Percentiles rank a stretch among this genome's conserved stretches.
Evolutionary conservation across 2,329 filamentous ascomycete genomes (phyloP).

Genomic region (Emericellopsis cladophorae): DNA sequence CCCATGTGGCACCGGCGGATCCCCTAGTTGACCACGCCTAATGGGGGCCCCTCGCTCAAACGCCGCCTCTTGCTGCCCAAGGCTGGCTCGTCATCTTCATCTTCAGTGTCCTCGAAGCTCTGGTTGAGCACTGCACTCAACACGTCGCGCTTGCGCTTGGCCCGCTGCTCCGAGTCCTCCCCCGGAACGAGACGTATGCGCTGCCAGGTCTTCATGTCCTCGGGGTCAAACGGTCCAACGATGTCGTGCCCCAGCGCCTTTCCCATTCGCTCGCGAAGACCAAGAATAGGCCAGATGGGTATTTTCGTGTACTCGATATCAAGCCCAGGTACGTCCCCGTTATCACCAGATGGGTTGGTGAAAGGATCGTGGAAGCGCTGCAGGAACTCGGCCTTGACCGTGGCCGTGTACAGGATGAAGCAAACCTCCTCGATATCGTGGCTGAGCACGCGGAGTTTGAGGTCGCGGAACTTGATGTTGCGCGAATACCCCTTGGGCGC

Average conservation of each 20-base stretch:
- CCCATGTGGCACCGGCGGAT: no score
- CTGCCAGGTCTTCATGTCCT: conserved; percentile 33
- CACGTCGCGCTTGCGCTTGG: conserved; percentile 22
- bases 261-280: conserved; percentile 41
- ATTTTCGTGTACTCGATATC: conserved; percentile 34
- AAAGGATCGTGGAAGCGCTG: conserved; percentile 35
- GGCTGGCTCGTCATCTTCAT: conserved; percentile 17
- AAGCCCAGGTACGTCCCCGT: conserved; percentile 15
- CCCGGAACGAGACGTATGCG: conserved; percentile 1
- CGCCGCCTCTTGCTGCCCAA: conserved; percentile 19
- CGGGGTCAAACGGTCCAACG: conserved; percentile 26
- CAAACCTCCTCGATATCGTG: conserved; percentile 33
- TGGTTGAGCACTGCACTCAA: conserved; percentile 23
- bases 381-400: conserved; percentile 34
- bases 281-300: conserved; percentile 40
- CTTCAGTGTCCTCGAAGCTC: conserved; percentile 19
- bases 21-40: conserved; percentile 15
- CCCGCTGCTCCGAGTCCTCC: conserved; percentile 8
- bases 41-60: conserved; percentile 13
- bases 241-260: conserved; percentile 38
- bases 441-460: conserved; percentile 36
- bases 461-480: conserved; percentile 23
- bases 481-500: conserved; percentile 3
- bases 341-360: conserved; percentile 17
- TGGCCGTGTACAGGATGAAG: conserved; percentile 40